Evolutionary conservation across 129 eudicot genomes (phyloP).

Genomic region (Chrysanthemum lavandulifolium): DNA sequence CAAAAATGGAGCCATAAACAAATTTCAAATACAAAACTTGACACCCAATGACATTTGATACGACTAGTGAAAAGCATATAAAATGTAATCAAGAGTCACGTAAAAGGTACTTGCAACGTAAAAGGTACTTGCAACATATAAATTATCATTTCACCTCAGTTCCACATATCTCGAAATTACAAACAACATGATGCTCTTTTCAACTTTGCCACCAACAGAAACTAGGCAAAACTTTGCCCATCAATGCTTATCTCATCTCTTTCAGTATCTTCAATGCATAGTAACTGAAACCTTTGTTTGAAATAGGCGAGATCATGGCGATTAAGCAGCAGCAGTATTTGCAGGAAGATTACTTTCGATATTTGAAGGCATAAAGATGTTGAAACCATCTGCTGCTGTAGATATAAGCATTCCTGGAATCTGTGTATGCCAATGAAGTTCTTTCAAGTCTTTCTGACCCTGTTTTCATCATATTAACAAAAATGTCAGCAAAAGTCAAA

Average conservation of each 20-base stretch:
- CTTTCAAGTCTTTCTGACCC: slow-evolving; percentile 99
- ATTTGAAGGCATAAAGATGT: slow-evolving; percentile 93
- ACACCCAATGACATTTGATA: too few relatives aligned
- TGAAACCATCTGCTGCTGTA: slow-evolving; percentile 97
- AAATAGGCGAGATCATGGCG: neutral
- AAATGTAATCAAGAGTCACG: neutral
- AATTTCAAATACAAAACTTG: too few relatives aligned
- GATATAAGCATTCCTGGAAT: slow-evolving; percentile 94
- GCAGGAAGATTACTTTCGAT: slow-evolving; percentile 76
- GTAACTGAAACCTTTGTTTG: slow-evolving; percentile 4
- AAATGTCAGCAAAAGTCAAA: neutral
- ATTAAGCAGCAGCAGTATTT: slow-evolving; percentile 31
- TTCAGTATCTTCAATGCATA: neutral
- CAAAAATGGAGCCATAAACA: too few relatives aligned
- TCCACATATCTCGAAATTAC: slow-evolving; percentile 27
- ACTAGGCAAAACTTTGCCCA: slow-evolving; percentile 5
- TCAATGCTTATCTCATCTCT: slow-evolving; percentile 1
- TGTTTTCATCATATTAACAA: slow-evolving; percentile 33
- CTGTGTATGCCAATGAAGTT: slow-evolving; percentile 96
- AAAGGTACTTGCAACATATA: slow-evolving; percentile 7
- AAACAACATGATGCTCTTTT: slow-evolving; percentile 2
- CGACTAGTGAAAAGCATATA: neutral
- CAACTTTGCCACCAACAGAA: slow-evolving; percentile 3
- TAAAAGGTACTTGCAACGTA: neutral
- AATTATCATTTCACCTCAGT: slow-evolving; percentile 5